Evolutionary conservation across 768 basidiomycete genomes (phyloP).

Genomic region (Rhizopogon vulgaris): DNA sequence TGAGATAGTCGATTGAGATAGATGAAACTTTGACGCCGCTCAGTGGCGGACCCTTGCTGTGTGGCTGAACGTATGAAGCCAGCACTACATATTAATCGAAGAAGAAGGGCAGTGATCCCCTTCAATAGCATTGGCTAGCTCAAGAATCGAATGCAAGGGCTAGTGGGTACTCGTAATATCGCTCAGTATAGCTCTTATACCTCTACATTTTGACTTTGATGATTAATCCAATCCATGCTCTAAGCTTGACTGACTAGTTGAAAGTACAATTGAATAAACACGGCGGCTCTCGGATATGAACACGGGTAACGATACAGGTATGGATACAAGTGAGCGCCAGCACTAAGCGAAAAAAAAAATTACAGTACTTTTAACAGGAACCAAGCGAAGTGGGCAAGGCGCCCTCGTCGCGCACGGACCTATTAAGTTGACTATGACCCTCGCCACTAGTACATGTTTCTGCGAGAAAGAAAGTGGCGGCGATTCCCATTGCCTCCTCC

Average conservation of each 20-base stretch:
- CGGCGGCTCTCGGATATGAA: constrained; percentile 19
- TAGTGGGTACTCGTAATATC: not conserved
- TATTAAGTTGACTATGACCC: constrained; percentile 4
- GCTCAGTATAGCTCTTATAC: not conserved
- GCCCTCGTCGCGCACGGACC: constrained; percentile 10
- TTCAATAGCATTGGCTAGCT: not conserved
- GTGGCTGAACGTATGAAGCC: not conserved
- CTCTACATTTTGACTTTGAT: not conserved
- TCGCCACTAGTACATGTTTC: constrained; percentile 6
- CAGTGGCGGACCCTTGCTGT: not conserved
- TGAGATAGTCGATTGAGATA: not conserved
- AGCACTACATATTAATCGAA: not conserved
- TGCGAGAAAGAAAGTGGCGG: constrained; percentile 17
- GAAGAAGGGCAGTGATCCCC: not conserved
- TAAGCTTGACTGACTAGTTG: constrained; percentile 9
- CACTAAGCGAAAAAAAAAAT: constrained; percentile 7
- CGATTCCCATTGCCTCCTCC: constrained; percentile 9
- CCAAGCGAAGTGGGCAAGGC: constrained; percentile 1
- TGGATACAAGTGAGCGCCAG: constrained; percentile 4
- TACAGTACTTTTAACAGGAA: constrained; percentile 5
- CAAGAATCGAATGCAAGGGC: not conserved
- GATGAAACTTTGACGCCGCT: constrained; percentile 1
- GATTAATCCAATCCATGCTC: not conserved
- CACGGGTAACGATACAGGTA: constrained; percentile 4
- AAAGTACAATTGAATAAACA: constrained; percentile 2